A percentile compares a stretch with the other conserved stretches of the same genome.
These are phyloP conservation scores for Sugiyamaella castrensis DNA, from an alignment of 1,139 yeast species.

Conservation along the genomic window DNA sequence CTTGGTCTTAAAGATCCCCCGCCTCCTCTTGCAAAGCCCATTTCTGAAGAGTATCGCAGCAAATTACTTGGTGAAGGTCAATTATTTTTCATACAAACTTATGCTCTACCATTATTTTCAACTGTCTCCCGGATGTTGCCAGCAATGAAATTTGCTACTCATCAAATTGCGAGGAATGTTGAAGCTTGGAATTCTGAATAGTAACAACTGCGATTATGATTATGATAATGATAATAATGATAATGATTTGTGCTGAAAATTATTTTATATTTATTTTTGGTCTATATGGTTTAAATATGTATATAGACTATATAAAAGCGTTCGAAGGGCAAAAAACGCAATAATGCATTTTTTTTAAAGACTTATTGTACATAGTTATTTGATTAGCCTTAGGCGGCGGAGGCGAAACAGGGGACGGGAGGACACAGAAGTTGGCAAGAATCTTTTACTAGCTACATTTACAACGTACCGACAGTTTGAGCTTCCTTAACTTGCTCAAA, in stretches of 20 bases:
- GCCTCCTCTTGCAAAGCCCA: constrained; percentile 25
- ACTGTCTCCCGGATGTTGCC: constrained; percentile 52
- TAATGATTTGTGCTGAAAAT: background rate
- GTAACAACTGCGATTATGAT: background rate
- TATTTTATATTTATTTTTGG: background rate
- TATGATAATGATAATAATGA: constrained; percentile 4
- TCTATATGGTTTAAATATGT: constrained; percentile 4
- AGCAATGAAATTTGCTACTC: constrained; percentile 35
- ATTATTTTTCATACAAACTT: constrained; percentile 74
- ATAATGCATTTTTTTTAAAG: too few species aligned
- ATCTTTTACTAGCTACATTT: too few species aligned
- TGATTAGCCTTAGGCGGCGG: too few species aligned
- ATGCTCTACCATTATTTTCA: constrained; percentile 72
- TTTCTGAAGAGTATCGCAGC: constrained; percentile 18
- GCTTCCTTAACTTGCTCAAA: constrained; percentile 72
- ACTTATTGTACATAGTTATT: too few species aligned
- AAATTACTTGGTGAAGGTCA: constrained; percentile 64
- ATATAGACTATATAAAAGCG: constrained; percentile 1
- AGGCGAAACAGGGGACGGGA: too few species aligned
- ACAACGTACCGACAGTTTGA: constrained; percentile 4
- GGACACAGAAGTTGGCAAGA: too few species aligned
- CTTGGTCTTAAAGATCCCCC: constrained; percentile 28
- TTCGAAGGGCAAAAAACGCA: background rate
- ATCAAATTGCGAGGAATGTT: constrained; percentile 46
- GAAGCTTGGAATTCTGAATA: constrained; percentile 9